Percentiles rank a stretch among this genome's conserved stretches.
phyloP scores from a whole-genome alignment of 805 yeast species.

The baker's yeast (Saccharomyces cerevisiae) region DNA sequence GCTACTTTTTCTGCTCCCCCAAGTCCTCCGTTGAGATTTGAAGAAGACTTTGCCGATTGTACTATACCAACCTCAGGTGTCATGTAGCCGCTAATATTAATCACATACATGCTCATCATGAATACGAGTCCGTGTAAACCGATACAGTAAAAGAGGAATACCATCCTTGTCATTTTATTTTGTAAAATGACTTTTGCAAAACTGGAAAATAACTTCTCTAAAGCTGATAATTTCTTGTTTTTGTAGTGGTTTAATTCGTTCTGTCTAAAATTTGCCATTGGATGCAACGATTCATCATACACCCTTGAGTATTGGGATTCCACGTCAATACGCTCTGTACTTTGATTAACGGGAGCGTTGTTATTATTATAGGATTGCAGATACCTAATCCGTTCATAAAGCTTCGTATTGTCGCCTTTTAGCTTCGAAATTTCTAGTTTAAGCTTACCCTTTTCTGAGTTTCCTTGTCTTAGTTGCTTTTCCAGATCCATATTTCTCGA shows the following conservation, averaged over 20 bases:
- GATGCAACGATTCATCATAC: conserved; percentile 74
- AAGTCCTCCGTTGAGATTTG: conserved; percentile 2
- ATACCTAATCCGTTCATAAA: conserved; percentile 71
- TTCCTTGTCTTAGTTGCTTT: conserved; percentile 60
- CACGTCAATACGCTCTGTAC: conserved; percentile 32
- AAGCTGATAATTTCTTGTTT: conserved; percentile 59
- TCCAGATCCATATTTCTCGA: conserved; percentile 77
- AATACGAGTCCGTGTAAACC: conserved; percentile 69
- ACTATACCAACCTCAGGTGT: conserved; percentile 37
- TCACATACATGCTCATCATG: conserved; percentile 49
- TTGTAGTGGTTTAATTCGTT: conserved; percentile 66
- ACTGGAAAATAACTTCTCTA: conserved; percentile 69
- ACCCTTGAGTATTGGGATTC: conserved; percentile 54
- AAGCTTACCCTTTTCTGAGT: conserved; percentile 46
- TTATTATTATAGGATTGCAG: conserved; percentile 42
- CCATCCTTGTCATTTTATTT: conserved; percentile 60
- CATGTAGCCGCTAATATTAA: conserved; percentile 37
- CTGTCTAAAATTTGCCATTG: conserved; percentile 73
- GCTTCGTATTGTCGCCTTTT: conserved; percentile 65
- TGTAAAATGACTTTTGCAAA: conserved; percentile 70
- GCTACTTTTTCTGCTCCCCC: not conserved
- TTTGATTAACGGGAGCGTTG: conserved; percentile 17
- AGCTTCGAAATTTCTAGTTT: conserved; percentile 55
- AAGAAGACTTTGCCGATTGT: conserved; percentile 9
- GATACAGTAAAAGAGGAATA: conserved; percentile 64